A percentile compares a stretch with the other conserved stretches of the same genome.
Evolutionary conservation across 345 rosid species (phyloP).

Genomic region (Noccaea caerulescens): DNA sequence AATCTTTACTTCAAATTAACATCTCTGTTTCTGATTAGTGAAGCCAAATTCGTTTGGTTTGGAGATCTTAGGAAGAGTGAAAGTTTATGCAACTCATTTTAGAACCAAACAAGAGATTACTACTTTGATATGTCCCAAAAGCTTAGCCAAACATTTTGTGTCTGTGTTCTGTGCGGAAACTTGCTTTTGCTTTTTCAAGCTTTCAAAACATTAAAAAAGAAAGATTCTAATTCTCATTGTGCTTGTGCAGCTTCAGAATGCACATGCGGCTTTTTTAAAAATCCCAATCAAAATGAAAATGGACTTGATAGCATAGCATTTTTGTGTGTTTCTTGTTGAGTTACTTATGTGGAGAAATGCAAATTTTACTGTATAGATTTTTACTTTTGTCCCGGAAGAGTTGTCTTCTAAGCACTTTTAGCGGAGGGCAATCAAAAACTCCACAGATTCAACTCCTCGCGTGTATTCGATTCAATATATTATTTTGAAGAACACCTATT

Average conservation of each 20-base stretch:
- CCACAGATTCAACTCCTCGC: too few relatives aligned
- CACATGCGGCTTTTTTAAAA: neutral
- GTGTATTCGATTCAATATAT: too few relatives aligned
- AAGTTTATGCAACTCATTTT: neutral
- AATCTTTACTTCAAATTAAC: neutral
- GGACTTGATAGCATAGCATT: neutral
- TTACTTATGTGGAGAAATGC: neutral
- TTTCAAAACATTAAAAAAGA: neutral
- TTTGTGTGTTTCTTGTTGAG: neutral
- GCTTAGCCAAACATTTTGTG: constrained; percentile 2
- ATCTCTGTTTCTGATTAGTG: constrained; percentile 11
- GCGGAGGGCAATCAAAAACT: too few relatives aligned
- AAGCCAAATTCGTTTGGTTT: neutral
- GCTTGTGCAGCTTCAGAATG: neutral
- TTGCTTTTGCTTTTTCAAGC: constrained; percentile 1
- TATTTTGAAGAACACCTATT: too few relatives aligned
- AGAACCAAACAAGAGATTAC: neutral
- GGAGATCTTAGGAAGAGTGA: neutral
- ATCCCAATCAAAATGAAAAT: neutral
- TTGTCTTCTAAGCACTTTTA: neutral
- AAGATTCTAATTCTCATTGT: neutral
- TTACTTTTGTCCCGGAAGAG: too few relatives aligned
- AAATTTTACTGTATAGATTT: neutral
- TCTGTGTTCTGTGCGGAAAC: neutral
- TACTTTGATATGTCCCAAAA: constrained; percentile 20